Evolutionary conservation across 2,329 filamentous ascomycete genomes (phyloP), one percentile per base, ranked within the genome.

Genomic region (Ceratocystis eucalypticola): DNA sequence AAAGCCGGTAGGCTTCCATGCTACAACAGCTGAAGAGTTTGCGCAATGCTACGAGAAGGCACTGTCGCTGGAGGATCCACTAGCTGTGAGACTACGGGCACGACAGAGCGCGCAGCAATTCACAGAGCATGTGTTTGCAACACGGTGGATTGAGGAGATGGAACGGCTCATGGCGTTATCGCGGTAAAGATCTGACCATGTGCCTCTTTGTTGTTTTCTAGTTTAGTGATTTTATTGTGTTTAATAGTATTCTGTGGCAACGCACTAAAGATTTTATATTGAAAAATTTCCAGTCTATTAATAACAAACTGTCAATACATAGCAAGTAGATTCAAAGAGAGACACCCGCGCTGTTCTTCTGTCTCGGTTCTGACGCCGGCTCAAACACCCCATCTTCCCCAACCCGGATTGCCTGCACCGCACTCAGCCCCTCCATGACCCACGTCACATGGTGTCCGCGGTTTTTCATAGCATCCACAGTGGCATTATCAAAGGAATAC

Each of bases 91-190:
- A 25, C 75, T 81, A 41, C 80, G 93, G 67, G 93, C 94, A 0
- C 82, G 91, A 46, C 79, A 82, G 71, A 96, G 90, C 5, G 89
- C 92, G 0, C 83, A 84, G 75, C 80, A 94, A 61, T 99, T 99
- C 73, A 92, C 89, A 0, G 93, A 96, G 72, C 86, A 88, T 71
- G 88, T 88, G 68, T 99, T 99, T 77, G 86, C 83, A 1, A 81
- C 81, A 71, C 87, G 85, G 70, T 99, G 94, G 93, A 76, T 89
- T 55, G 75, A 75, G 37, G 84, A 95, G 74, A 83, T 95, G 79
- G 85, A 88, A 72, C 83, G 80, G 71, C 78, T 97, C 68, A 83
- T 96, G 25, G 75, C 73, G 5, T 72, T 80, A 71, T 73, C 70
- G 50, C 71, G 69, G 68, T 73, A 71, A 61, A 30, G 5, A 41